Evolutionary conservation across 306 rosid genomes (phyloP), one percentile per base, ranked within the genome.

Genomic region (Cicer arietinum): DNA sequence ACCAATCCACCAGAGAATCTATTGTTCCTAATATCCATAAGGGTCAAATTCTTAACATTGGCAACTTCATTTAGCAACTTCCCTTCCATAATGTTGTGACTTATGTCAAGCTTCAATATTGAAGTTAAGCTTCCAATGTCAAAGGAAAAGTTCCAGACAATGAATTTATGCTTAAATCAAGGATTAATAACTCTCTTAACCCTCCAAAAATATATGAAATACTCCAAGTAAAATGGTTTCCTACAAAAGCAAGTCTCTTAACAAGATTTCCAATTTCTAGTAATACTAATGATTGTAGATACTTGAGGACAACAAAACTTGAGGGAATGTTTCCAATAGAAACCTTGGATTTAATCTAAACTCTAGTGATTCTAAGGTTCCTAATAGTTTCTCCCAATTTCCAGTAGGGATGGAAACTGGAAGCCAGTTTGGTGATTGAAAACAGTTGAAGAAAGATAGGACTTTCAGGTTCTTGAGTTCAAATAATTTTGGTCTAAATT

Each of bases 11-110:
- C 96, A 7, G 85, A 77, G 25, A 95, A 85, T 47, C 74, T 88
- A 88, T 95, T 92, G 69, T 77, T 86, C 75, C 90, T 86, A 0
- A 95, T 83, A 81, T 95, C 99, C 92, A 95, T 22, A 7, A 95
- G 96, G 50, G 92, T 95, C 76, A 95, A 39, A 35, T 78, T 79
- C 80, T 85, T 84, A 50, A 95, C 81, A 50, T 66, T 35, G 13
- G 79, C 83, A 56, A 89, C 73, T 41, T 80, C 91, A 41, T 22
- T 57, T 7, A 79, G 81, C 48, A 89, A 73, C 61, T 54, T 79
- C 11, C 99, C 97, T 83, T 82, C 84, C 13, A 95, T 17, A 7
- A 25, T 39, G 65, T 95, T 95, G 84, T 80, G 81, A 86, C 98
- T 90, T 50, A 90, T 16, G 75, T 95, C 98, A 77, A 95, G 87